Percentiles rank a stretch among this genome's conserved stretches.
phyloP scores from a whole-genome alignment of 1,139 yeast species.

The Pichia sp. region DNA sequence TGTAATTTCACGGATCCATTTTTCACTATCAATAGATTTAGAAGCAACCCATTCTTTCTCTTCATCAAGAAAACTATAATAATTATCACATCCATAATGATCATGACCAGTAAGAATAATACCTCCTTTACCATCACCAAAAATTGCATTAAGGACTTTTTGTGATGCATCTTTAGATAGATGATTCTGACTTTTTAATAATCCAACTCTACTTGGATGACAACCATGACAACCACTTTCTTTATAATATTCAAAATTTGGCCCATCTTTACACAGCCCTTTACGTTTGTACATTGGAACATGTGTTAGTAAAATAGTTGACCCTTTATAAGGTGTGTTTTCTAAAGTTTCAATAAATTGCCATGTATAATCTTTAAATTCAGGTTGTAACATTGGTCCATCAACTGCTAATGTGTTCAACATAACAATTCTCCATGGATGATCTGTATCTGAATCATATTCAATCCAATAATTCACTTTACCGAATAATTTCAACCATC shows the following conservation, averaged over 20 bases:
- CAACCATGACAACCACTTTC: slow-evolving; percentile 37
- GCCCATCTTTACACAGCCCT: slow-evolving; percentile 85
- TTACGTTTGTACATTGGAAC: slow-evolving; percentile 78
- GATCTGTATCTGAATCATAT: slow-evolving; percentile 54
- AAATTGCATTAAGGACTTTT: slow-evolving; percentile 59
- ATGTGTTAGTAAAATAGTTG: slow-evolving; percentile 81
- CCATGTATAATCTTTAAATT: slow-evolving; percentile 62
- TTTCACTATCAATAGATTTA: slow-evolving; percentile 30
- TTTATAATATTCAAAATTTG: slow-evolving; percentile 60
- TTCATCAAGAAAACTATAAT: slow-evolving; percentile 44
- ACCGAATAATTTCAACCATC: slow-evolving; percentile 72
- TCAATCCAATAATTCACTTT: slow-evolving; percentile 76
- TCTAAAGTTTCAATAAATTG: slow-evolving; percentile 57
- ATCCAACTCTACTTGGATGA: slow-evolving; percentile 64
- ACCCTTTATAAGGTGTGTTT: slow-evolving; percentile 55
- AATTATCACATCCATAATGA: slow-evolving; percentile 84
- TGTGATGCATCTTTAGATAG: slow-evolving; percentile 61
- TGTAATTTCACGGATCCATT: slow-evolving; percentile 65
- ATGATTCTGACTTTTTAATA: slow-evolving; percentile 83
- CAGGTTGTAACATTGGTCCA: slow-evolving; percentile 81
- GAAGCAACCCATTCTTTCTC: slow-evolving; percentile 54
- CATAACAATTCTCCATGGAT: slow-evolving; percentile 80
- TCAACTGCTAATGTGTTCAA: slow-evolving; percentile 78
- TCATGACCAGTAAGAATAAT: slow-evolving; percentile 91
- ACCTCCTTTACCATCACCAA: slow-evolving; percentile 58